A percentile compares a stretch with the other conserved stretches of the same genome.
These are phyloP conservation scores for Polygonum aviculare DNA, from an alignment of 148 eudicot genomes.

Conservation along the genomic window DNA sequence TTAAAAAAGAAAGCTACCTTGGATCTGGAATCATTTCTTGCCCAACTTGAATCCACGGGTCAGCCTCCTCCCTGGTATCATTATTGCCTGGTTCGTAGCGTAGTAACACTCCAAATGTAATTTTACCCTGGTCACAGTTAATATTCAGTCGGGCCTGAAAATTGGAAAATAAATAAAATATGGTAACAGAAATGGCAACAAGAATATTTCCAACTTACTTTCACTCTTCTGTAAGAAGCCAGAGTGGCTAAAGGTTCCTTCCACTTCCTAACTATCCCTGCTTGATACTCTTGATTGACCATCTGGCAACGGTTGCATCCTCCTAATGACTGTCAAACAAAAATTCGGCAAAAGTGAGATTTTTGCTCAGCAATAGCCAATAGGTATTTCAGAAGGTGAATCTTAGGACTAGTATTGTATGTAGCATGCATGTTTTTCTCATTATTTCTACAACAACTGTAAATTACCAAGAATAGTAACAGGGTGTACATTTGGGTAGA, in stretches of 20 bases:
- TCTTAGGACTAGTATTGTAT: not conserved
- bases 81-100: conserved; percentile 26
- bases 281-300: conserved; percentile 58
- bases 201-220: conserved; percentile 37
- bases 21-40: conserved; percentile 48
- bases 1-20: conserved; percentile 12
- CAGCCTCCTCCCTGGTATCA: conserved; percentile 17
- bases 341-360: not conserved
- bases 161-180: not conserved
- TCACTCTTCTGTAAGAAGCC: conserved; percentile 76
- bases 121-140: conserved; percentile 61
- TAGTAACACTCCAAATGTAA: conserved; percentile 67
- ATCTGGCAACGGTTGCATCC: conserved; percentile 98
- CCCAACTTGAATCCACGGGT: conserved; percentile 57
- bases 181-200: not conserved
- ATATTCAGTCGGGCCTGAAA: not conserved
- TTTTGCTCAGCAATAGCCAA: not conserved
- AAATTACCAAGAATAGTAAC: not conserved
- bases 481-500: no score
- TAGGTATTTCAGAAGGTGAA: not conserved
- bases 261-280: conserved; percentile 42
- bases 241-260: conserved; percentile 87
- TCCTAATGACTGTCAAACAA: conserved; percentile 56
- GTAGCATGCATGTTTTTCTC: not conserved
- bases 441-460: no score